phyloP scores from a whole-genome alignment of 2,329 filamentous ascomycete genomes.

The Phaeosphaeria sp. region DNA sequence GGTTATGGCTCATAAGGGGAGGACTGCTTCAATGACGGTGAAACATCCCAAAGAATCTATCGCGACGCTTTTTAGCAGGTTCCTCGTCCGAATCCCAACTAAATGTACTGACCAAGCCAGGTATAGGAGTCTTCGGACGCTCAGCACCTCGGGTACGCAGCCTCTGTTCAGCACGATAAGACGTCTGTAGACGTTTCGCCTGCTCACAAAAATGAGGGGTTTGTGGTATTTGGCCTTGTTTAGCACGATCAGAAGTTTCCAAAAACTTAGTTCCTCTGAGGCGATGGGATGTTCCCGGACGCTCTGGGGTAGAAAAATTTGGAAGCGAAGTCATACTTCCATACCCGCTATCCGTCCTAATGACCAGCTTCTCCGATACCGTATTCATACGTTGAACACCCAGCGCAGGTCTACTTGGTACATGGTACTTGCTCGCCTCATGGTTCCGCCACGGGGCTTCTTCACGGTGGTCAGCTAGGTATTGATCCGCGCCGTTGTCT shows the following conservation, averaged over 20 bases:
- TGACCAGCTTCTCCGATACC: background rate
- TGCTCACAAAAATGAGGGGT: background rate
- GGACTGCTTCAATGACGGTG: background rate
- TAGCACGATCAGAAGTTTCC: background rate
- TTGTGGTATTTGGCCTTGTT: background rate
- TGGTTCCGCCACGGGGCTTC: background rate
- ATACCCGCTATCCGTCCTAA: constrained; percentile 1
- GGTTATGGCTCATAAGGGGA: too few relatives aligned
- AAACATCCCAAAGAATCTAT: background rate
- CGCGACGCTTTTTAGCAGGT: background rate
- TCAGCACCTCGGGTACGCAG: background rate
- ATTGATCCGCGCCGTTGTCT: constrained; percentile 4
- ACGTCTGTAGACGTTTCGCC: background rate
- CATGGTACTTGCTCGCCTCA: background rate
- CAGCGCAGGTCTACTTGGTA: too few relatives aligned
- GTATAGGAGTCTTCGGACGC: background rate
- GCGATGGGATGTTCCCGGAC: background rate
- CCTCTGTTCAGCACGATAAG: background rate
- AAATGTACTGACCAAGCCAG: background rate
- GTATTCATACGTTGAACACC: too few relatives aligned
- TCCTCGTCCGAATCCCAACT: background rate
- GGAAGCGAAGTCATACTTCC: background rate
- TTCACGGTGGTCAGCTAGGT: background rate
- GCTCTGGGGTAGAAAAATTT: background rate
- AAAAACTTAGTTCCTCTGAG: background rate